Evolutionary conservation across 163 green algal species (phyloP).

Genomic region (Scenedesmus sp.): DNA sequence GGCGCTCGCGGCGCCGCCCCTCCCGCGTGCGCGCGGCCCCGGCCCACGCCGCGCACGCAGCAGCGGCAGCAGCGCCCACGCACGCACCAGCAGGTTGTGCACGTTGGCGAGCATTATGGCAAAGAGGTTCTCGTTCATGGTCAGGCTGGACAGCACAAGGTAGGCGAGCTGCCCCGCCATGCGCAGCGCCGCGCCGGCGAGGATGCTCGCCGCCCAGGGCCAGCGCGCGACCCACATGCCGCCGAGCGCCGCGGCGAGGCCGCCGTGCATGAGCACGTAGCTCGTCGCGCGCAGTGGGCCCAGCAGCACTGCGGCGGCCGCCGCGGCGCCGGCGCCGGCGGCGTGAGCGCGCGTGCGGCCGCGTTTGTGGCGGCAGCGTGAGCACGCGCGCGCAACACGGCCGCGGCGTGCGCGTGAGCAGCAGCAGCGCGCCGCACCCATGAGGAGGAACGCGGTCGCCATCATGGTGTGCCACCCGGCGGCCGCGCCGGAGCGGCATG

Average conservation of each 20-base stretch:
- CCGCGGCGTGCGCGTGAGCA: background rate
- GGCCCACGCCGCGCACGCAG: background rate
- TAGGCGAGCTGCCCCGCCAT: conserved; percentile 66
- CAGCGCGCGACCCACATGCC: conserved; percentile 57
- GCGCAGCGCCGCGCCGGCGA: conserved; percentile 50
- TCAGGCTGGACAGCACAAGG: conserved; percentile 69
- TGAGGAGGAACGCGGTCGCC: conserved; percentile 83
- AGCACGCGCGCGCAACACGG: background rate
- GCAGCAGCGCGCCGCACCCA: conserved; percentile 58
- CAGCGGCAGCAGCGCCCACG: background rate
- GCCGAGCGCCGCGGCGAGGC: conserved; percentile 65
- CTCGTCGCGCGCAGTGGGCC: conserved; percentile 76
- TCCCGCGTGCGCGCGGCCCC: background rate
- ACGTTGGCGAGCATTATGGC: conserved; percentile 74
- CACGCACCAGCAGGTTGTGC: conserved; percentile 72
- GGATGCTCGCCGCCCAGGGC: conserved; percentile 62
- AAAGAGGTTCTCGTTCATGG: conserved; percentile 86
- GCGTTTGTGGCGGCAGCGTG: background rate
- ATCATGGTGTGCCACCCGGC: conserved; percentile 72
- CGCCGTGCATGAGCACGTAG: conserved; percentile 83
- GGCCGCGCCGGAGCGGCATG: conserved; percentile 58
- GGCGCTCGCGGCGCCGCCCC: no score
- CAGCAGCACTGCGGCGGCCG: conserved; percentile 72
- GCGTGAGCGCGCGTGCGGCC: background rate
- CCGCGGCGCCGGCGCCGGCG: background rate